Base-by-base conservation (phyloP, 1,284 basidiomycete genomes). In the Chondrostereum purpureum region DNA sequence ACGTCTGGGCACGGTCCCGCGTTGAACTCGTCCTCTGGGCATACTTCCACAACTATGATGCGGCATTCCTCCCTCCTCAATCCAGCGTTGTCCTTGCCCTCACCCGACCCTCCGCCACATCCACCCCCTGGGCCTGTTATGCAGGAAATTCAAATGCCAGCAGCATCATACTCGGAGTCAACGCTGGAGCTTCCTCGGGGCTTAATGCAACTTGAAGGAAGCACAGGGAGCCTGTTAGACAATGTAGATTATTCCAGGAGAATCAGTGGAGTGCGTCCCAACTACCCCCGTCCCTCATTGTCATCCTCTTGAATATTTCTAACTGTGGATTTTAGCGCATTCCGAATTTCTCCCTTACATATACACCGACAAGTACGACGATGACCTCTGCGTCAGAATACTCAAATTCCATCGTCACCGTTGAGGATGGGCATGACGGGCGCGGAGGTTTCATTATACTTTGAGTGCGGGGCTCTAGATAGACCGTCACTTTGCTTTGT, bases 161-260 rank as follows among this genome's bases (percentile, higher is more conserved):
- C 14, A 34, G 33, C 17, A 13, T 6, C 17, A 16, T 16, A 34
- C 2, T 16, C n/a, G 14, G n/a, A 14, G 19, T 20, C 19, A 13
- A 18, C 13, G 14, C 37, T 5, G 14, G 37, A 4, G n/a, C 48
- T 58, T 3, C 53, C 54, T 39, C 56, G 53, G 20, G 44, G 51
- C 20, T 31, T 58, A 18, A 36, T 43, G 3, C 34, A 42, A 33
- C 12, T 45, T 47, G 17, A 47, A 16, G 18, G 37, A 42, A 14
- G 48, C 48, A 40, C 45, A 16, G 40, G 52, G 31, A 58, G 57
- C 50, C 49, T 58, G 23, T 48, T 54, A 34, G 57, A 58, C 42
- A 47, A 58, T 43, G 57, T 56, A 47, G 57, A 58, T 38, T 58
- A 58, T 41, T 50, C 55, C 8, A 52, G 57, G 20, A 54, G 55